phyloP scores from a whole-genome alignment of 257 asterid species.

The Catharanthus roseus region DNA sequence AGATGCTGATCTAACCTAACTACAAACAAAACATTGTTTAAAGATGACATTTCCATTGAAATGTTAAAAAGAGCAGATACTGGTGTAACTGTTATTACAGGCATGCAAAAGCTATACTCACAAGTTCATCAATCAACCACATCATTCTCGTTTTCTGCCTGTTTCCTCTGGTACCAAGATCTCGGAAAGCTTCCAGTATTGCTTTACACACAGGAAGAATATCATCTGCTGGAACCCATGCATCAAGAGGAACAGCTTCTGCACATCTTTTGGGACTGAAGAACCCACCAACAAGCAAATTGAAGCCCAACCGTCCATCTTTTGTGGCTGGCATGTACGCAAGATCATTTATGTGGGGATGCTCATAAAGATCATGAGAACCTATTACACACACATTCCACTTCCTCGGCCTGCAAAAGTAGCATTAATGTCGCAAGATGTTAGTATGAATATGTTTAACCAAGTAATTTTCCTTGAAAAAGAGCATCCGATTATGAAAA shows the following conservation, averaged over 20 bases:
- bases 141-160: slow-evolving; percentile 95
- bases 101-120: slow-evolving; percentile 29
- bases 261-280: slow-evolving; percentile 90
- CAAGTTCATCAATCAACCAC: slow-evolving; percentile 99
- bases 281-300: slow-evolving; percentile 91
- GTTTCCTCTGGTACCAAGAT: slow-evolving; percentile 84
- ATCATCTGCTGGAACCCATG: slow-evolving; percentile 95
- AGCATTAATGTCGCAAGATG: neutral
- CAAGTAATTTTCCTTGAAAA: neutral
- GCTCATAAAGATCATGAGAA: slow-evolving; percentile 92
- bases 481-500: neutral
- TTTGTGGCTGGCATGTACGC: slow-evolving; percentile 90
- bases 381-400: slow-evolving; percentile 97
- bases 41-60: no score
- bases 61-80: no score
- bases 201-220: slow-evolving; percentile 74
- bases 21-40: neutral
- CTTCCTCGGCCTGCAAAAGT: slow-evolving; percentile 77
- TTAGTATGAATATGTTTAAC: neutral
- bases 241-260: slow-evolving; percentile 94
- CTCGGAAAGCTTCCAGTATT: slow-evolving; percentile 77
- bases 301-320: slow-evolving; percentile 77
- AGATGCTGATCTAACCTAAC: neutral
- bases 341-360: slow-evolving; percentile 94
- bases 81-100: neutral